These are phyloP conservation scores for Aspergillus sp. DNA, from an alignment of 2,329 filamentous ascomycete genomes.

Conservation along the genomic window DNA sequence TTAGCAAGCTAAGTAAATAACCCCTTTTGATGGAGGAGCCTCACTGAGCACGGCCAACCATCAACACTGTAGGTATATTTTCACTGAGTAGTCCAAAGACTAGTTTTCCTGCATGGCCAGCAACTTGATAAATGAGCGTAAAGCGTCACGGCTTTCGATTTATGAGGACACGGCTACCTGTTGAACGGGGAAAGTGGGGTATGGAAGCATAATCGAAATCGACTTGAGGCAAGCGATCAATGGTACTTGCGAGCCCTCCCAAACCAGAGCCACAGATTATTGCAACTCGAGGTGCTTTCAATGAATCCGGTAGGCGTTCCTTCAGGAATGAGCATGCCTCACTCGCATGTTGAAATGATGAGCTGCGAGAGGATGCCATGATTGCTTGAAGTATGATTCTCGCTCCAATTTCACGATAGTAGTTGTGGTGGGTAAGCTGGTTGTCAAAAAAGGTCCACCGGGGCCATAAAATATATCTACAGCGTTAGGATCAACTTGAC, in stretches of 20 bases:
- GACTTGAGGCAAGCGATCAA: conserved; percentile 52
- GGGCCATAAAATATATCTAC: too few species aligned
- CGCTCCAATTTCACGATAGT: background rate
- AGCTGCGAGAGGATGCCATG: background rate
- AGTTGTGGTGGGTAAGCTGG: background rate
- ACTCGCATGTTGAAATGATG: conserved; percentile 32
- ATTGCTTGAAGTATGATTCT: background rate
- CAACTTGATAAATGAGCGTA: conserved; percentile 36
- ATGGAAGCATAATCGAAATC: conserved; percentile 61
- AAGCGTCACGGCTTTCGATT: background rate
- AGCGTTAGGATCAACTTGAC: too few species aligned
- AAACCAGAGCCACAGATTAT: conserved; percentile 67
- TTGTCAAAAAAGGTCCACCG: background rate
- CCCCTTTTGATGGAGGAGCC: conserved; percentile 30
- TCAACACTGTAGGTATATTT: conserved; percentile 60
- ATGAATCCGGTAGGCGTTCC: conserved; percentile 49
- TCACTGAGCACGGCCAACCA: conserved; percentile 67
- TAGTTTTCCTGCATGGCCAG: conserved; percentile 65
- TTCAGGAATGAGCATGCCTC: conserved; percentile 56
- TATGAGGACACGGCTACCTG: conserved; percentile 48
- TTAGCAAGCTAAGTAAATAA: conserved; percentile 7
- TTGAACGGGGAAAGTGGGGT: conserved; percentile 62
- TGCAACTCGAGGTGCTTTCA: conserved; percentile 59
- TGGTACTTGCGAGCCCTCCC: conserved; percentile 60
- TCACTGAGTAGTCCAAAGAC: conserved; percentile 63